Base-by-base conservation (phyloP, 371 early-diverging fungal genomes). In the Haplosporangium sp. region DNA sequence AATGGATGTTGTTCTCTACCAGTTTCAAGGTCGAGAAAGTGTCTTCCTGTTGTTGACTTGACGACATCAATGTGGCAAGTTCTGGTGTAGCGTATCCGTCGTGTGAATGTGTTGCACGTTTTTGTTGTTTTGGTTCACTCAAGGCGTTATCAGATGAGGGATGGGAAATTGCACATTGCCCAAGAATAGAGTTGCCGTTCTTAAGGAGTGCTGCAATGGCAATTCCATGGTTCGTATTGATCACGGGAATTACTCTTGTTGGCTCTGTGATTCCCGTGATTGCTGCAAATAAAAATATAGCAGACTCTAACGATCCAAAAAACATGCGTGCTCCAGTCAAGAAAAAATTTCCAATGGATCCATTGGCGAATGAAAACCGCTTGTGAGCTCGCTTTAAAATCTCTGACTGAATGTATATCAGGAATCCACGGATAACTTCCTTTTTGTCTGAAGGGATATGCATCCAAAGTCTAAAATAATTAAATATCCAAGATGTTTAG, bases 291-390 rank as follows among this genome's bases (percentile, higher is more conserved):
- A 91, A 71, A 72, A 91, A 91, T 40, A 92, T 87, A 48, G 91
- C 92, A 7, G 91, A 90, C 58, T 92, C 92, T 1, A 92, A 69
- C 15, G 88, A 89, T 38, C 90, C 86, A 73, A 91, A 91, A 69
- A 92, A 92, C 55, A 91, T 75, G n/a, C 92, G 86, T 11, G 90
- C 90, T 5, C 92, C 92, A 6, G 90, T 92, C 69, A 94, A 74
- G 73, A 94, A 92, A 74, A 92, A 91, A 83, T 94, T 94, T 38
- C 93, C 94, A 71, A 94, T 90, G 11, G 87, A 86, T 6, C 92
- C 94, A 52, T 91, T 90, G 11, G 92, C 87, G 73, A 92, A 94
- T 47, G 92, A 89, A 72, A 92, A 94, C 5, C 85, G 86, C 75
- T 88, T 91, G 69, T 87, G 89, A 40, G 87, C 87, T 42, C 89